A percentile compares a stretch with the other conserved stretches of the same genome.
These are phyloP conservation scores for Hyphodiscus hymeniophilus DNA, from an alignment of 495 filamentous ascomycete genomes.

Conservation along the genomic window DNA sequence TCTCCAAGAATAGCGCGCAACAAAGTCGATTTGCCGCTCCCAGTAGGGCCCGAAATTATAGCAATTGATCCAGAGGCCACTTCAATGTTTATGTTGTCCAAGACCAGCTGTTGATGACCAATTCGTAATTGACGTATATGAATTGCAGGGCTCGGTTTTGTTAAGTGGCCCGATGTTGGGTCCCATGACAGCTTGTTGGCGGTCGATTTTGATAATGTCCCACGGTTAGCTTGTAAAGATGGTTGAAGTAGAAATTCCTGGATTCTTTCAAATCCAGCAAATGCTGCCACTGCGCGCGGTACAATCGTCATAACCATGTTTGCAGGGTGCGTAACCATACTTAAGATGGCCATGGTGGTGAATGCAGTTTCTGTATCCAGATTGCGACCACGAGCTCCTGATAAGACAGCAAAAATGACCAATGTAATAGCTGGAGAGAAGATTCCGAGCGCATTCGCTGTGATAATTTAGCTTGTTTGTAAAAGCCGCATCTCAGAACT, in stretches of 20 bases:
- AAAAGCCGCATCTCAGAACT: not conserved
- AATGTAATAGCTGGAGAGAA: slow-evolving; percentile 29
- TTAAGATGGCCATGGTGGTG: slow-evolving; percentile 29
- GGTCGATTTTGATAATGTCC: not conserved
- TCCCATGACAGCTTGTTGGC: slow-evolving; percentile 6
- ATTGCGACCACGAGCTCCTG: slow-evolving; percentile 5
- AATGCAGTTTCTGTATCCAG: slow-evolving; percentile 21
- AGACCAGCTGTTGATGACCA: slow-evolving; percentile 27
- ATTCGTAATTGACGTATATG: slow-evolving; percentile 43
- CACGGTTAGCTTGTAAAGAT: not conserved
- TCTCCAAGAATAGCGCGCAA: slow-evolving; percentile 54
- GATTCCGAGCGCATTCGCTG: slow-evolving; percentile 17
- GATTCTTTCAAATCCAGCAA: slow-evolving; percentile 29
- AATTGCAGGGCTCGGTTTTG: slow-evolving; percentile 28
- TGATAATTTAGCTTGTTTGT: not conserved
- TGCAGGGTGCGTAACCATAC: slow-evolving; percentile 25
- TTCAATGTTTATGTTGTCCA: slow-evolving; percentile 5
- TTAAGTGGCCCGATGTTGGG: slow-evolving; percentile 27
- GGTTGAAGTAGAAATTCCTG: slow-evolving; percentile 21
- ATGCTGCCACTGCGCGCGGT: slow-evolving; percentile 14
- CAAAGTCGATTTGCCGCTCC: slow-evolving; percentile 53
- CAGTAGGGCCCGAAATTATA: slow-evolving; percentile 52
- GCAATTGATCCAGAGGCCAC: slow-evolving; percentile 23
- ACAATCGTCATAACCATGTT: slow-evolving; percentile 23
- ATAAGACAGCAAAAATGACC: slow-evolving; percentile 25